phyloP scores from a whole-genome alignment of 23 red algal species.

The Gracilaria vermiculophylla region DNA sequence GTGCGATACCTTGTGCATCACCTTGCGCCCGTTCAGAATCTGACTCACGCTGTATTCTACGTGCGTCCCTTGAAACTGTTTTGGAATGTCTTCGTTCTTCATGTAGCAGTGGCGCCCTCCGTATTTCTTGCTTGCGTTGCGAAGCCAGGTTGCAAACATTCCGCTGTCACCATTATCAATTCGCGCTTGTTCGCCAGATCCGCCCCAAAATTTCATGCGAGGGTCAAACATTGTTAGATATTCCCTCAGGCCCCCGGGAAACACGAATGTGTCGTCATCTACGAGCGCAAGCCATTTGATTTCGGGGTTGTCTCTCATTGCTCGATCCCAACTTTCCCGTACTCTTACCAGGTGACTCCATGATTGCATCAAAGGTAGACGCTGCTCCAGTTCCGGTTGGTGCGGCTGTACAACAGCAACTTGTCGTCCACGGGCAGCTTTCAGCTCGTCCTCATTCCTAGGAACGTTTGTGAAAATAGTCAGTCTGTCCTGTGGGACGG shows the following conservation, averaged over 20 bases:
- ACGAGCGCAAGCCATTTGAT: slow-evolving; percentile 90
- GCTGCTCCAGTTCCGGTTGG: slow-evolving; percentile 51
- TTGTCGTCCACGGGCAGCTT: slow-evolving; percentile 29
- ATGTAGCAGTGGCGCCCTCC: slow-evolving; percentile 64
- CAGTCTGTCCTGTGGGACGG: slow-evolving; percentile 55
- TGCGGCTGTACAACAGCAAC: slow-evolving; percentile 58
- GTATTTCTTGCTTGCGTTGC: slow-evolving; percentile 17
- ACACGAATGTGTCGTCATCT: slow-evolving; percentile 92
- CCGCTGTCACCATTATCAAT: slow-evolving; percentile 93
- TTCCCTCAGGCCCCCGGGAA: slow-evolving; percentile 46
- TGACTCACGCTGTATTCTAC: slow-evolving; percentile 38
- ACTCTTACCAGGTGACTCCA: slow-evolving; percentile 83
- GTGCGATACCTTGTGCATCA: slow-evolving; percentile 44
- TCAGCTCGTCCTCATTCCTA: slow-evolving; percentile 31
- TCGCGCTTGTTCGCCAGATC: slow-evolving; percentile 78
- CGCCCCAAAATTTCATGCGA: slow-evolving; percentile 69
- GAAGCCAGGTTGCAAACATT: slow-evolving; percentile 53
- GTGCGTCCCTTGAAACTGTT: slow-evolving; percentile 18
- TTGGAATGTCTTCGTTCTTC: slow-evolving; percentile 41
- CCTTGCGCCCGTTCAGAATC: slow-evolving; percentile 45
- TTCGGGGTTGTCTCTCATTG: slow-evolving; percentile 47
- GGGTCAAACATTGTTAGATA: slow-evolving; percentile 49
- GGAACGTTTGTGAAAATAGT: slow-evolving; percentile 58
- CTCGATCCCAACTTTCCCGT: slow-evolving; percentile 68
- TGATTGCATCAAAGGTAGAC: slow-evolving; percentile 66